Evolutionary conservation across 495 filamentous ascomycete genomes (phyloP), one percentile per base, ranked within the genome.

Genomic region (Paragyromitra xinjiangensis): DNA sequence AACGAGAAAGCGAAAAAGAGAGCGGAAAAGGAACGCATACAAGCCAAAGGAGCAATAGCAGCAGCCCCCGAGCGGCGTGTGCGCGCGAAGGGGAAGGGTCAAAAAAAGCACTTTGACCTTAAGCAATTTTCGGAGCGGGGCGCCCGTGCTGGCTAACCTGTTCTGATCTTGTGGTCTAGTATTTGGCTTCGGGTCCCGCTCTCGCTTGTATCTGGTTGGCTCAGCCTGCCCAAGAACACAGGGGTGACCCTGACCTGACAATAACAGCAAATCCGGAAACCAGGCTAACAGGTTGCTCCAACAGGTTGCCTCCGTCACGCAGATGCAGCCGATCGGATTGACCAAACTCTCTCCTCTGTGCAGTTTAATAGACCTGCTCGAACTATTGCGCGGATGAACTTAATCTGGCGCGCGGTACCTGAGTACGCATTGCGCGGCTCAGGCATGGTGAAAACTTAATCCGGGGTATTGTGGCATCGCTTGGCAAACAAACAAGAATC

Each of bases 31-130:
- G 58, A 78, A 77, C 42, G 76, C 58, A 78, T 71, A 78, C 44
- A 39, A 70, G 37, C 73, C 50, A 73, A 76, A 71, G 69, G 40
- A 66, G 73, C 48, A 72, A 26, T 48, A 78, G 64, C 50, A 79
- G 61, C 74, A 71, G 65, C 76, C 76, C 73, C 45, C 50, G 56
- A 44, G 73, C 65, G 73, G 77, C 65, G 73, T 76, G 73, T 78
- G 77, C 66, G 73, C 48, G 39, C 34, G 62, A 65, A 78, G 66
- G 75, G 56, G 74, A 72, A 79, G 66, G 77, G 77, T 70, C 61
- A 66, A 77, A 61, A 77, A 78, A 78, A 77, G 74, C 74, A 77
- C 69, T 61, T 77, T 65, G 69, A 66, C 74, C 68, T 77, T 77
- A 77, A 77, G 73, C 73, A 77, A 61, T 64, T 77, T 73, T 42